These are phyloP conservation scores for Oryza officinalis DNA, from an alignment of 176 grass and related monocot genomes.

Conservation along the genomic window DNA sequence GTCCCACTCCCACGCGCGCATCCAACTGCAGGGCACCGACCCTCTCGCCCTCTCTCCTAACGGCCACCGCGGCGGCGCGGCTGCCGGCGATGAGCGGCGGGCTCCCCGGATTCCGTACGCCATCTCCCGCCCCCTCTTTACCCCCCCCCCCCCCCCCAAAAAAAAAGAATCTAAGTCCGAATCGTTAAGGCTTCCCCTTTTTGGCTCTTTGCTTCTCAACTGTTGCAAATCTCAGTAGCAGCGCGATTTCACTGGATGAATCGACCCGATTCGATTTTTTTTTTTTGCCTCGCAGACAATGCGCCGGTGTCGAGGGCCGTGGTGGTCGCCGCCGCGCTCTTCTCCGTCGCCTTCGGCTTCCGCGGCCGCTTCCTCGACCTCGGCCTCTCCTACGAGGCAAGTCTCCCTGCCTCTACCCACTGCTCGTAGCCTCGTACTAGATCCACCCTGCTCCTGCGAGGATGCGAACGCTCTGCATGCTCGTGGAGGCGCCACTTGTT, in stretches of 20 bases:
- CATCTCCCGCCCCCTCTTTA: background rate
- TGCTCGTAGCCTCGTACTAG: background rate
- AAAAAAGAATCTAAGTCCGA: background rate
- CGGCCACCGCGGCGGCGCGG: background rate
- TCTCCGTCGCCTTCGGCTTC: slow-evolving; percentile 71
- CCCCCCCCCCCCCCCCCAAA: no score
- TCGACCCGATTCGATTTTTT: background rate
- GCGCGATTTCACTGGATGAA: background rate
- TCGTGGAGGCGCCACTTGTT: background rate
- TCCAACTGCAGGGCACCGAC: slow-evolving; percentile 1
- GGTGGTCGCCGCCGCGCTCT: slow-evolving; percentile 64
- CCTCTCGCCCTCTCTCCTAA: background rate
- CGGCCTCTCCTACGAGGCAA: slow-evolving; percentile 84
- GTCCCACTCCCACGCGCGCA: background rate
- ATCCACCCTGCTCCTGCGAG: background rate
- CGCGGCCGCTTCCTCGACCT: slow-evolving; percentile 57
- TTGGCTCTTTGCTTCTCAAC: background rate
- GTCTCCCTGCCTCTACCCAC: background rate
- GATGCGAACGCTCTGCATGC: no score
- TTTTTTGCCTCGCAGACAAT: slow-evolving; percentile 62
- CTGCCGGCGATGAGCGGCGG: slow-evolving; percentile 79
- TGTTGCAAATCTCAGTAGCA: background rate
- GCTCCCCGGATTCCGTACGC: slow-evolving; percentile 81
- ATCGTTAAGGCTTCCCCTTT: background rate
- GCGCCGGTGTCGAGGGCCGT: slow-evolving; percentile 79